These are phyloP conservation scores for Suillus plorans DNA, from an alignment of 768 basidiomycete genomes.

Conservation along the genomic window DNA sequence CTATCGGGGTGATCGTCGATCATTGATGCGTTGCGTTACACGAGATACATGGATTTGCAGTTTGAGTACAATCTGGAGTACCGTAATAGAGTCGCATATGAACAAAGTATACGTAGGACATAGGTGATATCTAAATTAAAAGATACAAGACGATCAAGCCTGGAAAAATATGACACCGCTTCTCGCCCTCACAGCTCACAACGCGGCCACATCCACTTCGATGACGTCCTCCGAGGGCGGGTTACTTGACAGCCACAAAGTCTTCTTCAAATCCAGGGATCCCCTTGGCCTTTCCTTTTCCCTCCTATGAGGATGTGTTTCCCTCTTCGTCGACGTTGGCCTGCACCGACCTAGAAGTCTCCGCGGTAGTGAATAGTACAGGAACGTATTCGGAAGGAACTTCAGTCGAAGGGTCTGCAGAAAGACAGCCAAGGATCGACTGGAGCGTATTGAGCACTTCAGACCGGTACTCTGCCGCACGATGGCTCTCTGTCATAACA, in stretches of 20 bases:
- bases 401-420: background rate
- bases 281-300: constrained; percentile 41
- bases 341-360: background rate
- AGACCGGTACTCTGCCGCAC: constrained; percentile 6
- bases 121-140: background rate
- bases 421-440: constrained; percentile 4
- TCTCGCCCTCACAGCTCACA: background rate
- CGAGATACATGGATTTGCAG: background rate
- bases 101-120: background rate
- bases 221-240: constrained; percentile 36
- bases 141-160: background rate
- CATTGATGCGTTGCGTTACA: no score
- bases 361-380: constrained; percentile 1
- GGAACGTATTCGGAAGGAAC: background rate
- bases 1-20: no score
- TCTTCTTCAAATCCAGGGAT: constrained; percentile 2
- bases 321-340: background rate
- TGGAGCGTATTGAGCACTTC: constrained; percentile 5
- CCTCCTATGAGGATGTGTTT: no score
- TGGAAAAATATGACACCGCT: background rate
- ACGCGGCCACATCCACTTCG: background rate
- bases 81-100: background rate
- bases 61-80: background rate
- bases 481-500: background rate
- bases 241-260: background rate